Percentiles rank a stretch among this genome's conserved stretches.
phyloP scores from a whole-genome alignment of 257 asterid genomes.

The Ligustrum vulgare region DNA sequence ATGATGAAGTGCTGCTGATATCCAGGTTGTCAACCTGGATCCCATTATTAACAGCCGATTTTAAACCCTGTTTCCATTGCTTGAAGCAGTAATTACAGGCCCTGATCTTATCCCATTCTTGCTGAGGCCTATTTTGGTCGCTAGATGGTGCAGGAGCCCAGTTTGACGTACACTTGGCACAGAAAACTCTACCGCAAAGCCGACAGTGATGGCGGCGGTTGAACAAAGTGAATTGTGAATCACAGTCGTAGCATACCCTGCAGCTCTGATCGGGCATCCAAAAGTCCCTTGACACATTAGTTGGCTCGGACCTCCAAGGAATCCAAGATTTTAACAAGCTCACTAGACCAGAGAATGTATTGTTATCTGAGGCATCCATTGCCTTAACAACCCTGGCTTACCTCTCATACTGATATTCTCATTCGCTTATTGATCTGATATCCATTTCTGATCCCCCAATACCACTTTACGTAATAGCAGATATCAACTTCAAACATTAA shows the following conservation, averaged over 20 bases:
- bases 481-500: slow-evolving; percentile 19
- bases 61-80: slow-evolving; percentile 66
- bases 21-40: slow-evolving; percentile 50
- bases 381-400: slow-evolving; percentile 34
- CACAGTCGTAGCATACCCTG: slow-evolving; percentile 96
- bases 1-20: slow-evolving; percentile 50
- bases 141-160: slow-evolving; percentile 53
- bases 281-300: slow-evolving; percentile 83
- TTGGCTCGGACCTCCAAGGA: slow-evolving; percentile 77
- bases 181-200: slow-evolving; percentile 83
- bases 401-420: slow-evolving; percentile 64
- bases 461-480: slow-evolving; percentile 3
- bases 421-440: slow-evolving; percentile 44
- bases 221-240: slow-evolving; percentile 73
- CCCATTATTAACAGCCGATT: slow-evolving; percentile 45
- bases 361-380: slow-evolving; percentile 59
- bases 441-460: slow-evolving; percentile 30
- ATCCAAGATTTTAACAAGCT: slow-evolving; percentile 74
- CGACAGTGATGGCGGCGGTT: slow-evolving; percentile 98
- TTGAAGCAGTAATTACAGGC: slow-evolving; percentile 80
- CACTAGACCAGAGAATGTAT: slow-evolving; percentile 58
- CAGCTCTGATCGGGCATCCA: slow-evolving; percentile 99
- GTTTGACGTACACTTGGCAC: slow-evolving; percentile 83
- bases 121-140: slow-evolving; percentile 35
- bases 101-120: slow-evolving; percentile 76